Percentiles rank a stretch among this genome's conserved stretches.
Evolutionary conservation across 2,329 filamentous ascomycete species (phyloP).

Genomic region (Pestalotiopsis sp.): DNA sequence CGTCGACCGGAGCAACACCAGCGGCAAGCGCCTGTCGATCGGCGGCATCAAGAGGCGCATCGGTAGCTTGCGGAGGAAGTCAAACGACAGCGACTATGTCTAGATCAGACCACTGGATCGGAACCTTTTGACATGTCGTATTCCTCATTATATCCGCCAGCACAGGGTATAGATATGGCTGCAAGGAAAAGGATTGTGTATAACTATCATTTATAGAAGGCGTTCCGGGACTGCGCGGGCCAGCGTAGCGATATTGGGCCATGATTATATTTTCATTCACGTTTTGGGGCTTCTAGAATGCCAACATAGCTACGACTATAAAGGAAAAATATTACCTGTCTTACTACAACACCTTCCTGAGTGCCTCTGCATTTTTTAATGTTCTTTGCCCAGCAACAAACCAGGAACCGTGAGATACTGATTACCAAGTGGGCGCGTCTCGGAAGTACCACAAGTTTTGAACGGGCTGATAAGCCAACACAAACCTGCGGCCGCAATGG

Average conservation of each 20-base stretch:
- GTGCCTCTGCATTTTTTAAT: too few species aligned
- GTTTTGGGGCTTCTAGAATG: not conserved
- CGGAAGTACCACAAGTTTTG: too few species aligned
- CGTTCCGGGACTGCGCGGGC: not conserved
- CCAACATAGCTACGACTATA: not conserved
- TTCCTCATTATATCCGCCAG: too few species aligned
- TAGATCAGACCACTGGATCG: not conserved
- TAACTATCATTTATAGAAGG: not conserved
- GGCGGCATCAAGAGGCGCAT: conserved; percentile 12
- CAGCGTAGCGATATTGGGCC: not conserved
- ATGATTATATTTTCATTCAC: not conserved
- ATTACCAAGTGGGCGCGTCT: too few species aligned
- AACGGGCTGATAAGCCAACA: too few species aligned
- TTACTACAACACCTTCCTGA: too few species aligned
- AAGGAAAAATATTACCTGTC: not conserved
- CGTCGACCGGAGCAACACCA: conserved; percentile 5
- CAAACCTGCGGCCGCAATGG: too few species aligned
- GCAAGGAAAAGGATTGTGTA: not conserved
- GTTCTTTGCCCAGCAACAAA: too few species aligned
- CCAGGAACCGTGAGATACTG: too few species aligned
- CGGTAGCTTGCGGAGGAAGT: conserved; percentile 11
- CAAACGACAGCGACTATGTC: not conserved
- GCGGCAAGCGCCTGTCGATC: not conserved
- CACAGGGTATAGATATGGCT: not conserved
- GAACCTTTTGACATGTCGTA: too few species aligned